Base-by-base conservation (phyloP, 306 rosid genomes). In the Quercus ilex region DNA sequence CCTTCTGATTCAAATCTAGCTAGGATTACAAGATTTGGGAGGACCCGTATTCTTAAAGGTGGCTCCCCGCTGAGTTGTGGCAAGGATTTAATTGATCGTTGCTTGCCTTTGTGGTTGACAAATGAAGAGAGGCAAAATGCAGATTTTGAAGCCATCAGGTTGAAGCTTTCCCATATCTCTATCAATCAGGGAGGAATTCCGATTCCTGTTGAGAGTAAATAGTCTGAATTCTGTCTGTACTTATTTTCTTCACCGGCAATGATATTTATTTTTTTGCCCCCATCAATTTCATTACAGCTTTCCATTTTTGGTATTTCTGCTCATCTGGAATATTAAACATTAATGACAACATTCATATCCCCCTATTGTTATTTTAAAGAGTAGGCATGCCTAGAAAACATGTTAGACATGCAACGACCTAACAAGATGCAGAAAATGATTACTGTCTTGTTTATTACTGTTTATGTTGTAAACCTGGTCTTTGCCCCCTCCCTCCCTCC, bases 1-100 rank as follows among this genome's bases (percentile, higher is more conserved):
- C 99, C 99, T 64, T 88, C 99, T 12, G 94, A 95, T 81, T 76
- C 91, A 4, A 95, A 90, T 80, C 81, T 95, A 33, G 87, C 77
- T 14, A 85, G 76, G n/a, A 85, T 95, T 38, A 87, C 87, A 12
- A 87, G 89, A 86, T 92, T 92, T 76, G 90, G 86, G 80, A 87
- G 89, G 82, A 84, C 80, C 82, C 84, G 78, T 17, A 20, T 62
- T 89, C 60, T 78, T 46, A 93, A 90, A 76, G 89, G 89, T 64
- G 84, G 83, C 82, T 84, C 89, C 57, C 77, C 88, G 53, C 75
- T 84, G 81, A 84, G 81, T 80, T 83, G 90, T 59, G 77, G 85
- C 73, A 83, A 85, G 75, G 97, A 92, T 63, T 76, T 91, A 81
- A 81, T 95, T 68, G 95, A 95, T 81, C 88, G 79, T 46, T 95